Evolutionary conservation across 2,329 filamentous ascomycete species (phyloP), one percentile per base, ranked within the genome.

Genomic region (Hypoxylon sp.): DNA sequence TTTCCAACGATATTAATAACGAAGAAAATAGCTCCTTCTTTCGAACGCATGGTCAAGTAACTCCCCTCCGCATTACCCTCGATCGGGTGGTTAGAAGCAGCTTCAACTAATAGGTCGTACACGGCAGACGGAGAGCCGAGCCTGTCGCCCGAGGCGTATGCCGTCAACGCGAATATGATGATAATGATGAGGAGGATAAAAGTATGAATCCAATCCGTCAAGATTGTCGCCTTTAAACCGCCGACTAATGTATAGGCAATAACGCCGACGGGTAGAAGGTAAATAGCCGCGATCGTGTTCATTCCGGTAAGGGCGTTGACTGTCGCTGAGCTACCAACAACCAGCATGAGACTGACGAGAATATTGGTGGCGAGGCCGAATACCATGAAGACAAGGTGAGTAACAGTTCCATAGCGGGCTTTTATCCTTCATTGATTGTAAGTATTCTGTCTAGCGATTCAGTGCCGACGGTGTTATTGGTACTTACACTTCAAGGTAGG

Each of bases 1-100:
- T 92, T 92, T 29, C 90, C 90, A 25, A 92, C 87, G 36, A 90
- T 87, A 71, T 95, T 95, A 73, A 95, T 95, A 26, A 95, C 85
- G 71, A 96, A 96, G 77, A 96, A 96, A 53, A 94, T 89, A 29
- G 83, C 89, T 4, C 91, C 91, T 63, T 93, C 86, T 51, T 81
- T 83, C 1, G 87, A 91, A 49, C 81, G 78, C 91, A 96, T 95
- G 0, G 91, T 96, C 11, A 96, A 75, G 62, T 96, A 96, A 64
- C 87, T 91, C 9, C 91, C 91, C 5, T 84, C 81, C 0, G 85
- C 80, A 68, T 96, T 96, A 6, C 91, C 91, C 0, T 82, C 80
- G 1, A 96, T 88, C 0, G 91, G 91, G 60, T 94, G 89, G 4
- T 73, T 70, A 3, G 78, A 71, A 0, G 89, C 81, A 0, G 90